Evolutionary conservation across 192 early-diverging fungal species (phyloP).

Genomic region (Mortierella alpina): DNA sequence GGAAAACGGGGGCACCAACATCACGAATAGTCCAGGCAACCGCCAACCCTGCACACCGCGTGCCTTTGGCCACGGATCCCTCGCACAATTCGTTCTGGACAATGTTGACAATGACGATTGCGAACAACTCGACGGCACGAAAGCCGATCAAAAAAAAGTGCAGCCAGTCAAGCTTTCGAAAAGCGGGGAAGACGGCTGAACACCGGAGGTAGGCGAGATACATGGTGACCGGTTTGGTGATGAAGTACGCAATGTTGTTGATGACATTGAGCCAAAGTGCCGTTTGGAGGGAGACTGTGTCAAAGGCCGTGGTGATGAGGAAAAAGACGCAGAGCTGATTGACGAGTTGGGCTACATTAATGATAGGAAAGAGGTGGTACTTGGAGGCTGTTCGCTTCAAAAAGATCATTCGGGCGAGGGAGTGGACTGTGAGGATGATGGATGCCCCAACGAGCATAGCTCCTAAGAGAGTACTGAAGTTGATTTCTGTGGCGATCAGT

Average conservation of each 20-base stretch:
- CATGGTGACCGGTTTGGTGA: conserved; percentile 52
- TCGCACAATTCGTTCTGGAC: conserved; percentile 41
- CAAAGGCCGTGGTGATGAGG: conserved; percentile 43
- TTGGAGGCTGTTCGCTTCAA: conserved; percentile 44
- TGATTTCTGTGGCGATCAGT: conserved; percentile 35
- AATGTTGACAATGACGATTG: conserved; percentile 50
- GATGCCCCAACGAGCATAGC: conserved; percentile 49
- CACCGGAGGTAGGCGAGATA: conserved; percentile 55
- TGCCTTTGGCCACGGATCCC: conserved; percentile 39
- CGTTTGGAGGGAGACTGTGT: conserved; percentile 17
- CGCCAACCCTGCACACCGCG: conserved; percentile 20
- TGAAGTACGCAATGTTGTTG: conserved; percentile 55
- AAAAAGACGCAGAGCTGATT: conserved; percentile 49
- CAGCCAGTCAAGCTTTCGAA: conserved; percentile 31
- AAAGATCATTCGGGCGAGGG: conserved; percentile 47
- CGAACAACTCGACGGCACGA: conserved; percentile 45
- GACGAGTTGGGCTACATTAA: conserved; percentile 50
- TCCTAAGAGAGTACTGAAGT: conserved; percentile 40
- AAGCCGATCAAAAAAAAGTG: conserved; percentile 49
- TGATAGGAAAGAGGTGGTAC: conserved; percentile 54
- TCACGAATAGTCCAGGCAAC: conserved; percentile 48
- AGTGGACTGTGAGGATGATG: conserved; percentile 45
- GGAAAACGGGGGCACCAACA: conserved; percentile 44
- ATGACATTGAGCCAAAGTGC: conserved; percentile 50
- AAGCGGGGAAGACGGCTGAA: conserved; percentile 38